Evolutionary conservation across 352 stramenopile species (phyloP), one percentile per base, ranked within the genome.

Genomic region (Aphanomyces cochlioides): DNA sequence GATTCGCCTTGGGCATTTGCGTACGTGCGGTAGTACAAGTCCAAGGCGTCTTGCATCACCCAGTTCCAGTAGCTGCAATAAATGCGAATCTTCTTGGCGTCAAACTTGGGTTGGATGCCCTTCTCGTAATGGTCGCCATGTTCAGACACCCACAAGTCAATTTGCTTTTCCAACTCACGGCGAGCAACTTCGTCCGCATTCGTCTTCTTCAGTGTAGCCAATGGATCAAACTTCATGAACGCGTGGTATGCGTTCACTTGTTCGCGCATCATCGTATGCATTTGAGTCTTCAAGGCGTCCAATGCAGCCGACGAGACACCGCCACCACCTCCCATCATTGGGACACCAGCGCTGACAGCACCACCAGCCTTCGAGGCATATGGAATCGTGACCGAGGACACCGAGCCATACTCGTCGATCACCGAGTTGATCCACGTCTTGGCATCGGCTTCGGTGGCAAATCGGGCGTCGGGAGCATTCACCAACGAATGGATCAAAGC

Each of bases 41-140:
- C 81, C 66, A 89, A 75, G 17, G 74, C 73, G 67, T 90, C 83
- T 72, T 90, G 82, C 10, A 85, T 60, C 15, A 74, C 82, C 84
- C 82, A 90, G 75, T 90, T 90, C 82, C 84, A 92, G 74, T 82
- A 88, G 67, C 81, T 89, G 70, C 89, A 80, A 67, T 90, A 92
- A 63, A 78, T 75, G n/a, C 83, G 79, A 58, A 89, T 83, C 74
- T 89, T 90, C 21, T 81, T 81, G 15, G 75, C 71, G 37, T 92
- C 83, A 43, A 90, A 90, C 70, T 83, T 77, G 28, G 78, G 57
- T 58, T 66, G 53, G 68, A 92, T 84, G 19, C 80, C 78, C 66
- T 73, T 60, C 13, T 72, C 74, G 65, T 89, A 90, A 15, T 75
- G 69, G 54, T 85, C 81, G 13, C 79, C 81, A 56, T 89, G 79